A percentile compares a stretch with the other conserved stretches of the same genome.
Conservation (phyloP, 805 yeast species). For the Naumovozyma baii region DNA sequence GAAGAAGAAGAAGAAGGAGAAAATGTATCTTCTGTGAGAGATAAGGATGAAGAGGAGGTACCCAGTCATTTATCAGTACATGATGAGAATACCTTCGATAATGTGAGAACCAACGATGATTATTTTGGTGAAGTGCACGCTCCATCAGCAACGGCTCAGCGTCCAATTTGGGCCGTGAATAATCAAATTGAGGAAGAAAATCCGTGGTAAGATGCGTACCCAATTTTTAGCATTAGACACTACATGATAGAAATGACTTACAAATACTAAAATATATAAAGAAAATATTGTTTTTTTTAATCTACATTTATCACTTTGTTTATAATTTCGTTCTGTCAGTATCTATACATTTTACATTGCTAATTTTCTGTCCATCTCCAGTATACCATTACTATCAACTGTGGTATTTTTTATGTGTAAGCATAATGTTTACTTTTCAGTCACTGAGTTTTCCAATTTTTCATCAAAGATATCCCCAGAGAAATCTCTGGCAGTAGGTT, state of each 20-base stretch:
- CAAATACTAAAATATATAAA: background rate
- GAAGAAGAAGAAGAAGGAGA: constrained; percentile 1
- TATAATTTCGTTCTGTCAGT: too few species aligned
- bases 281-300: too few species aligned
- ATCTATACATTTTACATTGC: too few species aligned
- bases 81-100: constrained; percentile 40
- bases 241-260: background rate
- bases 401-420: too few species aligned
- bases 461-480: background rate
- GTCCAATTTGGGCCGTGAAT: constrained; percentile 39
- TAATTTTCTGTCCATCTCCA: too few species aligned
- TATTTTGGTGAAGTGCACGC: constrained; percentile 65
- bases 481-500: background rate
- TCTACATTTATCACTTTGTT: too few species aligned
- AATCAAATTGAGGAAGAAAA: constrained; percentile 38
- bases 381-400: background rate
- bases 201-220: background rate
- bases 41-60: constrained; percentile 35
- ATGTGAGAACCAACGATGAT: background rate
- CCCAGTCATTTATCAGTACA: constrained; percentile 38
- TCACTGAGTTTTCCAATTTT: background rate
- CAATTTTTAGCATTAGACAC: background rate
- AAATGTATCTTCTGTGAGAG: background rate
- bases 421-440: background rate
- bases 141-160: constrained; percentile 39